Evolutionary conservation across 2,329 filamentous ascomycete species (phyloP), one percentile per base, ranked within the genome.

Genomic region (Penicillium sp.): DNA sequence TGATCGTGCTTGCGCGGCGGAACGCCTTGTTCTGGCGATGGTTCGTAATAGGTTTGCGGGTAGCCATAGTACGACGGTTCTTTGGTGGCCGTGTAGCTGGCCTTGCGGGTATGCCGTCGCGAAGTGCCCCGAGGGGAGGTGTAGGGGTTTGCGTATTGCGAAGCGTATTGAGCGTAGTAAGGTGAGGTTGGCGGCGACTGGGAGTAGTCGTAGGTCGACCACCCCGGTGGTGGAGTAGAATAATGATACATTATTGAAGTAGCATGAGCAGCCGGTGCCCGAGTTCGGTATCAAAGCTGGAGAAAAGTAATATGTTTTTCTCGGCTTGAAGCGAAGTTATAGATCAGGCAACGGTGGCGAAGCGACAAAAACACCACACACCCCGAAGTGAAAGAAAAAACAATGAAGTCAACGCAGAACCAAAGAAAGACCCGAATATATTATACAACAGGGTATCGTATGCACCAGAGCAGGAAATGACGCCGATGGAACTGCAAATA

Each of bases 1-100:
- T 83, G 81, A 75, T 86, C 83, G 73, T 82, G 79, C 71, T 77
- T 78, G 69, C 73, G 75, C 75, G 81, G 77, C 75, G 77, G 75
- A 59, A 79, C 72, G 77, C 78, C 72, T 78, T 82, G 73, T 72
- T 80, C 73, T 67, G 75, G 74, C 64, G 72, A 73, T 49, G 71
- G 58, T 46, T 81, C 76, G 64, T 81, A 77, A 67, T 77, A 80
- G 55, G 72, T 70, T 49, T 77, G 73, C 58, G 75, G 75, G 59
- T 77, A 76, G 49, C 75, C 75, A 60, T 79, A 76, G 59, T 78
- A 72, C 55, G 71, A 72, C 48, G 69, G 67, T 12, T 76, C 74
- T 56, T 69, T 72, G 46, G 74, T 75, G 69, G 76, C 76, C 56
- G 71, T 73, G 69, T 81, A 82, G 62, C 84, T 87, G 60, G 82